These are phyloP conservation scores for Neopestalotiopsis clavispora DNA, from an alignment of 2,329 filamentous ascomycete genomes.

Conservation along the genomic window DNA sequence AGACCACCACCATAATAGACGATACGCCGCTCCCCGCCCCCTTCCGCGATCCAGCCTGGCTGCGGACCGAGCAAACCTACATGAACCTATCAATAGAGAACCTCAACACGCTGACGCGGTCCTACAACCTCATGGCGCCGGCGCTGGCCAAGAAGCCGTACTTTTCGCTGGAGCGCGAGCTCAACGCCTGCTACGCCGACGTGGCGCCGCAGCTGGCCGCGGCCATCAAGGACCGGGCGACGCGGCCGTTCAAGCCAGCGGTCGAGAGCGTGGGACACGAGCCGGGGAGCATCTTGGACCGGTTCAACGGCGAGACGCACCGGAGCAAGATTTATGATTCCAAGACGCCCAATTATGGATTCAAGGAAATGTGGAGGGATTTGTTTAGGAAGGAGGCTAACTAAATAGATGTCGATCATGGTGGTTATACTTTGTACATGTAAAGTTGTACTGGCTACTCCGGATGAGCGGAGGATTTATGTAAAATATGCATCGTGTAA, in stretches of 20 bases:
- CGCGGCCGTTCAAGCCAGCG: conserved; percentile 45
- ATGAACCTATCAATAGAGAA: conserved; percentile 70
- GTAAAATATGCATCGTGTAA: neutral
- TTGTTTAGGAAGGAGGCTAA: conserved; percentile 50
- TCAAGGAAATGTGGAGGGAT: conserved; percentile 89
- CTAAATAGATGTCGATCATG: neutral
- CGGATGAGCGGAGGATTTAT: neutral
- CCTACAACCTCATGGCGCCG: conserved; percentile 95
- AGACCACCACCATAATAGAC: neutral
- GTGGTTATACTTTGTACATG: neutral
- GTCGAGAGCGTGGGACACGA: conserved; percentile 44
- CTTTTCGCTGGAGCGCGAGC: conserved; percentile 80
- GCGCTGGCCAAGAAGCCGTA: conserved; percentile 93
- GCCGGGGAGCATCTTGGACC: conserved; percentile 62
- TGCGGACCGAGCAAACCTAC: conserved; percentile 25
- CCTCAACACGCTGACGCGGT: conserved; percentile 79
- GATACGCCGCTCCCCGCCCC: conserved; percentile 53
- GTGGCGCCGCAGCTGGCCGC: conserved; percentile 77
- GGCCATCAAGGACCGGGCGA: conserved; percentile 74
- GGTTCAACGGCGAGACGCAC: conserved; percentile 55
- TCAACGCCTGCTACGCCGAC: conserved; percentile 82
- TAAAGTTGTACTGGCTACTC: neutral
- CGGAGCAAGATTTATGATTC: conserved; percentile 75
- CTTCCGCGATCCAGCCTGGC: conserved; percentile 68
- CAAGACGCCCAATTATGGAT: conserved; percentile 77